phyloP scores from a whole-genome alignment of 2,329 filamentous ascomycete genomes.

The Taxawa tesnikishii region DNA sequence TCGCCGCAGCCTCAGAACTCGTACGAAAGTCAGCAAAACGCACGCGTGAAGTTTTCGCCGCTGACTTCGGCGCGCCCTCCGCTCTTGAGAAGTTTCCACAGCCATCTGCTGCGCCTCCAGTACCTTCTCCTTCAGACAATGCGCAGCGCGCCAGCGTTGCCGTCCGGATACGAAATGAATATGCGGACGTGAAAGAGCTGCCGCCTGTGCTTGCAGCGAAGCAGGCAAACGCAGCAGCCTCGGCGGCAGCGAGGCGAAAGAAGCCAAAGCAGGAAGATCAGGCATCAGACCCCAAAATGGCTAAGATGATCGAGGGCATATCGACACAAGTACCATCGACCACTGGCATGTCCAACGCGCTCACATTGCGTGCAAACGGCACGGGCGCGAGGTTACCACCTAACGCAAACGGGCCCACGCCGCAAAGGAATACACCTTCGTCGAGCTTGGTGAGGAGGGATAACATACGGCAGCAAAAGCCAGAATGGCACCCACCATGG shows the following conservation, averaged over 20 bases:
- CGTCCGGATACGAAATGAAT: conserved; percentile 58
- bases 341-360: conserved; percentile 41
- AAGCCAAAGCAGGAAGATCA: conserved; percentile 44
- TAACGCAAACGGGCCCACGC: conserved; percentile 44
- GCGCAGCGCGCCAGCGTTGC: conserved; percentile 37
- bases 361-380: conserved; percentile 39
- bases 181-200: conserved; percentile 63
- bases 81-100: conserved; percentile 29
- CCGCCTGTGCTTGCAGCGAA: conserved; percentile 70
- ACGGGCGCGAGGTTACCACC: conserved; percentile 30
- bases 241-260: conserved; percentile 50
- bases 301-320: conserved; percentile 56
- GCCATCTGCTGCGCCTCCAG: conserved; percentile 29
- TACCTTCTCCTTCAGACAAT: conserved; percentile 29
- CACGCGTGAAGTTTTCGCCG: conserved; percentile 41
- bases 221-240: conserved; percentile 50
- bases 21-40: conserved; percentile 39
- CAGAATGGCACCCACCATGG: conserved; percentile 97
- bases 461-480: conserved; percentile 56
- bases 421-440: conserved; percentile 36
- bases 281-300: conserved; percentile 42
- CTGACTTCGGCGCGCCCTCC: conserved; percentile 34
- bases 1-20: conserved; percentile 14
- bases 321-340: conserved; percentile 32
- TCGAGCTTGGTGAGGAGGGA: conserved; percentile 51